Percentiles rank a stretch among this genome's conserved stretches.
phyloP scores from a whole-genome alignment of 352 stramenopile species.

The Phytophthora chlamydospora region DNA sequence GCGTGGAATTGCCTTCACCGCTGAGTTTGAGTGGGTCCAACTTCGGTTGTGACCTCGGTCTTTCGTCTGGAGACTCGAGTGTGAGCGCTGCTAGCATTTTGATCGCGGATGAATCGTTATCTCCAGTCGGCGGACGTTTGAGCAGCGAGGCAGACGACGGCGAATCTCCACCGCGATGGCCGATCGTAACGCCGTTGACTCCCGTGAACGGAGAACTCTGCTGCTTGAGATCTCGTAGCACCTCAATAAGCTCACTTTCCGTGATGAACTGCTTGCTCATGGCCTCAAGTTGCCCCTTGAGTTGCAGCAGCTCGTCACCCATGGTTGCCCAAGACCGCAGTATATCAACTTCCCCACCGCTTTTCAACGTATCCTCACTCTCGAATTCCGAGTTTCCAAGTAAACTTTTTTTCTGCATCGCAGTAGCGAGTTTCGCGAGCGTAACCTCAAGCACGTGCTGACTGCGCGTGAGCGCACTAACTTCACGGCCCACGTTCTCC shows the following conservation, averaged over 20 bases:
- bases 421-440: slow-evolving; percentile 28
- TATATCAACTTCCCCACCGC: slow-evolving; percentile 11
- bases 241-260: slow-evolving; percentile 45
- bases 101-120: slow-evolving; percentile 36
- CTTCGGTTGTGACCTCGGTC: slow-evolving; percentile 60
- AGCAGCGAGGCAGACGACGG: slow-evolving; percentile 17
- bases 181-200: slow-evolving; percentile 28
- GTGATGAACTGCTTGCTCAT: slow-evolving; percentile 61
- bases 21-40: slow-evolving; percentile 63
- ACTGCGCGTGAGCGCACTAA: slow-evolving; percentile 50
- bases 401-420: slow-evolving; percentile 23
- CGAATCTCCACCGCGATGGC: slow-evolving; percentile 35
- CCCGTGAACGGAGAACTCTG: slow-evolving; percentile 14
- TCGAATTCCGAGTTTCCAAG: neutral
- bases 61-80: slow-evolving; percentile 40
- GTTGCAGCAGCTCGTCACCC: slow-evolving; percentile 41
- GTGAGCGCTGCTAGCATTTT: slow-evolving; percentile 43
- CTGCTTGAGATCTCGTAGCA: slow-evolving; percentile 48
- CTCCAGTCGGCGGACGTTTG: slow-evolving; percentile 15
- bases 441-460: slow-evolving; percentile 45
- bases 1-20: slow-evolving; percentile 24
- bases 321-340: slow-evolving; percentile 22
- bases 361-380: slow-evolving; percentile 3
- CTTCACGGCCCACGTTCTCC: slow-evolving; percentile 46
- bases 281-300: slow-evolving; percentile 43